Evolutionary conservation across 1,139 yeast species (phyloP).

Genomic region (Yueomyces sp.): DNA sequence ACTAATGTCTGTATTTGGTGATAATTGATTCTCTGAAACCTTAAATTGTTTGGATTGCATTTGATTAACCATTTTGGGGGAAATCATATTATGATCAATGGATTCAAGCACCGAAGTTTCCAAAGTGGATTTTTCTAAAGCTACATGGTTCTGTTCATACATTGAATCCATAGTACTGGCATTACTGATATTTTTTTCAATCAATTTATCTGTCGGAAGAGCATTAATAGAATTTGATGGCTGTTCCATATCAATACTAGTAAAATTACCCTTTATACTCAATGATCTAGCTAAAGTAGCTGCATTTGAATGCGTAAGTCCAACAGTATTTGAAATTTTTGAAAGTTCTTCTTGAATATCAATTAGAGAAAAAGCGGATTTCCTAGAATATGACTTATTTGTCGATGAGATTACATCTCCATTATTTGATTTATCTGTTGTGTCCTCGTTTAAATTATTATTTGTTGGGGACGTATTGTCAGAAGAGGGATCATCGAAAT

Average conservation of each 20-base stretch:
- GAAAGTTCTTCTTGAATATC: slow-evolving; percentile 59
- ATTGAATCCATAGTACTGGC: background rate
- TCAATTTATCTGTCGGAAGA: background rate
- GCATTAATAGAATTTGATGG: background rate
- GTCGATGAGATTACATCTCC: background rate
- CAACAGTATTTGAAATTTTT: slow-evolving; percentile 54
- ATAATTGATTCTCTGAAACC: no score
- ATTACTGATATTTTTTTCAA: background rate
- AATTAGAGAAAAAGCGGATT: slow-evolving; percentile 33
- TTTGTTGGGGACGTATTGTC: background rate
- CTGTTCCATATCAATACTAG: background rate
- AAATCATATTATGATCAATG: no score
- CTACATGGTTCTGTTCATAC: no score
- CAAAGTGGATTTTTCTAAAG: no score
- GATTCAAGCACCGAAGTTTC: no score
- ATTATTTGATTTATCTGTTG: background rate
- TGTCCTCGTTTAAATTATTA: background rate
- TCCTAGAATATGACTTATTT: background rate
- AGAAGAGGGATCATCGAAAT: slow-evolving; percentile 8
- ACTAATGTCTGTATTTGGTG: no score
- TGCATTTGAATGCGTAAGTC: slow-evolving; percentile 62
- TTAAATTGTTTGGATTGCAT: no score
- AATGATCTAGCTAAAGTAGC: slow-evolving; percentile 62
- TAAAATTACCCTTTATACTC: slow-evolving; percentile 20
- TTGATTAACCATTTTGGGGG: no score